Conservation (phyloP, 495 filamentous ascomycete genomes). For the Aspergillus mulundensis region DNA sequence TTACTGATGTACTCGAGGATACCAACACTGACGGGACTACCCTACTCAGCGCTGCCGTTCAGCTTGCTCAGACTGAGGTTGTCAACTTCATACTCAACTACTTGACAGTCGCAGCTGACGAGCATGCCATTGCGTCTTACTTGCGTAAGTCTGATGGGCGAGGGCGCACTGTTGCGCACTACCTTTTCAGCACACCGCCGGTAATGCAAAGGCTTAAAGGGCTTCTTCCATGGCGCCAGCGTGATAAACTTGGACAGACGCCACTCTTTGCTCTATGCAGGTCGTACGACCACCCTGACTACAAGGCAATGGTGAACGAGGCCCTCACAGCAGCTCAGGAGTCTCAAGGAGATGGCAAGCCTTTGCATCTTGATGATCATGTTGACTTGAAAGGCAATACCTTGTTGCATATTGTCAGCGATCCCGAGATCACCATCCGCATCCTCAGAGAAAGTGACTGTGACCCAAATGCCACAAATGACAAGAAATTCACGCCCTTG, state of each 20-base stretch:
- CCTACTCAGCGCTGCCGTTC: conserved; percentile 88
- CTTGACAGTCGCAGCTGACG: conserved; percentile 49
- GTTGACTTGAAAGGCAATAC: conserved; percentile 92
- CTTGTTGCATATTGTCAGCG: conserved; percentile 85
- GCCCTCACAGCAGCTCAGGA: conserved; percentile 70
- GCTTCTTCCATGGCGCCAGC: conserved; percentile 80
- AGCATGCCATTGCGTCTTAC: conserved; percentile 57
- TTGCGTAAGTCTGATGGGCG: conserved; percentile 71
- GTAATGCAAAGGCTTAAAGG: conserved; percentile 70
- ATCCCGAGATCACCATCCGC: conserved; percentile 67
- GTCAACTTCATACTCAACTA: conserved; percentile 72
- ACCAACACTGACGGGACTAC: conserved; percentile 85
- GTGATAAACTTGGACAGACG: conserved; percentile 94
- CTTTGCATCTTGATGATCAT: conserved; percentile 88
- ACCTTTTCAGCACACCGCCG: conserved; percentile 87
- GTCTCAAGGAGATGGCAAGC: conserved; percentile 70
- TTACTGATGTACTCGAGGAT: conserved; percentile 69
- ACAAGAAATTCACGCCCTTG: conserved; percentile 89
- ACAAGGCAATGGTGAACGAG: conserved; percentile 76
- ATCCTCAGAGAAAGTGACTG: conserved; percentile 82
- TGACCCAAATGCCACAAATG: conserved; percentile 93
- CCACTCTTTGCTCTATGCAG: conserved; percentile 91
- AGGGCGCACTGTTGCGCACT: conserved; percentile 88
- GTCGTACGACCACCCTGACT: conserved; percentile 90
- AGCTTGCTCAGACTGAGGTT: conserved; percentile 70